Percentiles rank a stretch among this genome's conserved stretches.
Evolutionary conservation across 306 rosid genomes (phyloP).

Genomic region (Sicyos edulis): DNA sequence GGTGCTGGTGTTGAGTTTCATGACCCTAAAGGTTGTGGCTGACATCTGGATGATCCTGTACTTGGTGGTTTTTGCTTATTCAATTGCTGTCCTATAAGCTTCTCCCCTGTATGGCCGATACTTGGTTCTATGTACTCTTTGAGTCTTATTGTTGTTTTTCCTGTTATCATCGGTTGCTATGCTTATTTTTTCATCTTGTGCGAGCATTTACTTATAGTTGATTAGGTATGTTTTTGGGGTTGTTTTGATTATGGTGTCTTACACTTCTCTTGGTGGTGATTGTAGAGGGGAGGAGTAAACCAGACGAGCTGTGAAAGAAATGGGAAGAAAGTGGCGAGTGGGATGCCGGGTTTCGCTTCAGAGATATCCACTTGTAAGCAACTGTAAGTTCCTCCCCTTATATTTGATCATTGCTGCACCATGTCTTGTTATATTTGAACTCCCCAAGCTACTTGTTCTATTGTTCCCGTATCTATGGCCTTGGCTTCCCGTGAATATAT

Average conservation of each 20-base stretch:
- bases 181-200: background rate
- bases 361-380: conserved; percentile 12
- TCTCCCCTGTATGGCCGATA: background rate
- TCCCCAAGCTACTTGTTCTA: background rate
- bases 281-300: background rate
- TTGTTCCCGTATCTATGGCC: background rate
- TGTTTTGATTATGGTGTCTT: background rate
- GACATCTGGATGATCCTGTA: conserved; percentile 6
- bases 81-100: background rate
- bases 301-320: conserved; percentile 4
- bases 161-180: background rate
- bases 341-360: conserved; percentile 12
- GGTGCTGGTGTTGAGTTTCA: background rate
- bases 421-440: background rate
- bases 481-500: background rate
- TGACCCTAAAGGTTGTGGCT: background rate
- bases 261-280: background rate
- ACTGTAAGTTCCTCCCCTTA: conserved; percentile 9
- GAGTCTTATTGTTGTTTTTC: background rate
- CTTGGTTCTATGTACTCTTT: background rate
- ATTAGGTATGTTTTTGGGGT: background rate
- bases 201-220: background rate
- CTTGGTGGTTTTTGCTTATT: background rate
- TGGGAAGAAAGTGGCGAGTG: conserved; percentile 13
- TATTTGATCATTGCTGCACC: background rate